Conservation (phyloP, 2,329 filamentous ascomycete genomes). For the Xylariaceae sp. region DNA sequence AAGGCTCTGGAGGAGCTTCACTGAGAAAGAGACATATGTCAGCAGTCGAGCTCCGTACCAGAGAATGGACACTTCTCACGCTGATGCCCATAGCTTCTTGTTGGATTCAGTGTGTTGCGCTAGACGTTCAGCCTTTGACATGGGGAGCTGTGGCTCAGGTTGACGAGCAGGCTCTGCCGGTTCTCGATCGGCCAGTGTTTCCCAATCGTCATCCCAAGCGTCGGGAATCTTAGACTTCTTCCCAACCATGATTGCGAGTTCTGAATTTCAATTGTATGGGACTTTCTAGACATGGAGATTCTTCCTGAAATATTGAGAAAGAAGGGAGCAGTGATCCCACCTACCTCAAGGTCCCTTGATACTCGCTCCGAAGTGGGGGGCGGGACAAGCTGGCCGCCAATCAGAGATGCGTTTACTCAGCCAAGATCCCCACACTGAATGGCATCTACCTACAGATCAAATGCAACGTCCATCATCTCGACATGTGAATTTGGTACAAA, state of each 20-base stretch:
- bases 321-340: too few relatives aligned
- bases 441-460: too few relatives aligned
- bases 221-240: constrained; percentile 50
- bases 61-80: constrained; percentile 51
- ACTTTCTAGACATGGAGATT: too few relatives aligned
- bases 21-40: constrained; percentile 43
- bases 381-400: too few relatives aligned
- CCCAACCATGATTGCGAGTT: constrained; percentile 9
- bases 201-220: constrained; percentile 90
- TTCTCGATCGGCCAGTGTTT: constrained; percentile 64
- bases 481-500: too few relatives aligned
- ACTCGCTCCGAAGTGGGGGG: too few relatives aligned
- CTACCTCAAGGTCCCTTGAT: too few relatives aligned
- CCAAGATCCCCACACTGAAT: too few relatives aligned
- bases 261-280: not conserved
- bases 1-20: constrained; percentile 65
- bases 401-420: too few relatives aligned
- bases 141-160: constrained; percentile 35
- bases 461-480: too few relatives aligned
- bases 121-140: constrained; percentile 72
- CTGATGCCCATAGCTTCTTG: constrained; percentile 82
- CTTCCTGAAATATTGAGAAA: too few relatives aligned
- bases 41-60: not conserved
- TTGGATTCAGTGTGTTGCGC: constrained; percentile 81
- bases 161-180: constrained; percentile 36